Conservation (phyloP, 768 basidiomycete genomes). For the Kwoniella pini region DNA sequence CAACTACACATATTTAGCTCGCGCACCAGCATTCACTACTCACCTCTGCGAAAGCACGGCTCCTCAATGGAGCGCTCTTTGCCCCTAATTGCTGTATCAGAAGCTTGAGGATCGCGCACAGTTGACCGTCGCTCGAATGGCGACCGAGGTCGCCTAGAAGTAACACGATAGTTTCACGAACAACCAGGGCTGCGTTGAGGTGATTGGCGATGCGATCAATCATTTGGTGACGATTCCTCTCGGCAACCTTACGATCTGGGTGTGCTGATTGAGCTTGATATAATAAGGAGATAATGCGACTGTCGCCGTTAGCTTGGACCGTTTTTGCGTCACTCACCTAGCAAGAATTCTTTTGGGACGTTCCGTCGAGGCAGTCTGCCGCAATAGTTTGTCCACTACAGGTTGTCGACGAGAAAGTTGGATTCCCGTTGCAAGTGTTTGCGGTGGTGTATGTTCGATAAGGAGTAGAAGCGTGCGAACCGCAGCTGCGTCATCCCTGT, state of each 20-base stretch:
- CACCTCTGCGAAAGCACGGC: conserved; percentile 46
- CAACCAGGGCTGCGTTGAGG: conserved; percentile 4
- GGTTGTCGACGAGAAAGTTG: conserved; percentile 14
- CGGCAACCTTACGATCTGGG: conserved; percentile 12
- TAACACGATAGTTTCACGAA: conserved; percentile 31
- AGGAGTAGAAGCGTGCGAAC: conserved; percentile 10
- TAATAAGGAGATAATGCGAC: conserved; percentile 15
- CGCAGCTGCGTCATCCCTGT: neutral
- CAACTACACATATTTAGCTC: conserved; percentile 30
- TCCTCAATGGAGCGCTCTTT: conserved; percentile 28
- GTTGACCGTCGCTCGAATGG: conserved; percentile 19
- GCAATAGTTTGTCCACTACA: conserved; percentile 2
- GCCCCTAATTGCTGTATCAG: conserved; percentile 42
- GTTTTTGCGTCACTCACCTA: conserved; percentile 15
- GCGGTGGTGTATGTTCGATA: conserved; percentile 14
- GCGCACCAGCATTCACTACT: conserved; percentile 4
- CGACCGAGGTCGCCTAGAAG: conserved; percentile 35
- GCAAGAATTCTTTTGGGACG: conserved; percentile 11
- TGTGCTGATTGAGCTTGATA: conserved; percentile 14
- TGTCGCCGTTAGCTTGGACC: conserved; percentile 1
- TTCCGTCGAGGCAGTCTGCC: neutral
- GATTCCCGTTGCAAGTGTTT: conserved; percentile 1
- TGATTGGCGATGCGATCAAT: neutral
- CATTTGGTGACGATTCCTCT: conserved; percentile 3
- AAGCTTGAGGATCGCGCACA: conserved; percentile 31